Evolutionary conservation across 2,329 filamentous ascomycete genomes (phyloP).

Genomic region (Xylaria digitata): DNA sequence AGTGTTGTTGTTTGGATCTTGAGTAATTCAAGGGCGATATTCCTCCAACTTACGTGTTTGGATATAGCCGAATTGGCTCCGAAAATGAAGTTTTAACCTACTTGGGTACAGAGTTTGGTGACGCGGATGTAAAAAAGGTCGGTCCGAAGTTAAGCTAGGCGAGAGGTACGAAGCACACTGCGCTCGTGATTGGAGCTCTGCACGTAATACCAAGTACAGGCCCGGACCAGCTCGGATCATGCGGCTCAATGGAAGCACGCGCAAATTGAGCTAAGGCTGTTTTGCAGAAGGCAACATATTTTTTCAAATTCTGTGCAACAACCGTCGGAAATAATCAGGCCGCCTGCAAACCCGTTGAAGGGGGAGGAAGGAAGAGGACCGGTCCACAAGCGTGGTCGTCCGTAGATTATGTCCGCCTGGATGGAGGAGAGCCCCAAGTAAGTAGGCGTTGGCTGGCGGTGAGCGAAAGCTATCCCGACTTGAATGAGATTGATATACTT

Average conservation of each 20-base stretch:
- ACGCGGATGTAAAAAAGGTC: conserved; percentile 1
- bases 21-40: not conserved
- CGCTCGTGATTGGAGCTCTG: conserved; percentile 9
- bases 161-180: not conserved
- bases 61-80: not conserved
- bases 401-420: not conserved
- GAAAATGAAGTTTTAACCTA: too few relatives aligned
- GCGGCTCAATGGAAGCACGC: conserved; percentile 22
- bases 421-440: too few relatives aligned
- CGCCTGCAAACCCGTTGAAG: not conserved
- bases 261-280: conserved; percentile 1
- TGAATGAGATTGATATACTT: not conserved
- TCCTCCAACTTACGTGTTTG: not conserved
- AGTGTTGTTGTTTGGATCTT: not conserved
- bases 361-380: conserved; percentile 10
- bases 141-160: not conserved
- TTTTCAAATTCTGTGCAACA: conserved; percentile 13
- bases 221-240: conserved; percentile 8
- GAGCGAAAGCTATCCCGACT: conserved; percentile 3
- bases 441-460: conserved; percentile 11
- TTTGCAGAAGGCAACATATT: conserved; percentile 8
- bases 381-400: conserved; percentile 9
- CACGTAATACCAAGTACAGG: conserved; percentile 5
- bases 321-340: not conserved
- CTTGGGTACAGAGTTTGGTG: not conserved